Evolutionary conservation across 2,329 filamentous ascomycete genomes (phyloP).

Genomic region (Fusarium solani-melongenae): DNA sequence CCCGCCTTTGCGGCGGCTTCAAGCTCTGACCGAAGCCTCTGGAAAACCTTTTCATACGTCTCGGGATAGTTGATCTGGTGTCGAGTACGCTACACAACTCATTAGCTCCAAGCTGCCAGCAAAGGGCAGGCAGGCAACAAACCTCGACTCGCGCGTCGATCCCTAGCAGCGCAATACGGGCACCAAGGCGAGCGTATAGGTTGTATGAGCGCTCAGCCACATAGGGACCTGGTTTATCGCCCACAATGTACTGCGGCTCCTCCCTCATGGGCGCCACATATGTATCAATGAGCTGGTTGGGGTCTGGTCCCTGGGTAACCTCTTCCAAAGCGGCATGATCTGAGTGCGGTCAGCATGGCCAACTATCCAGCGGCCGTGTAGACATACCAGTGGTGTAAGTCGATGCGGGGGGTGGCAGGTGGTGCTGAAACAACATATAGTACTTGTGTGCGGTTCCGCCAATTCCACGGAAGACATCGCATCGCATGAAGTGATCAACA

Average conservation of each 20-base stretch:
- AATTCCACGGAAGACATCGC: conserved; percentile 89
- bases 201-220: conserved; percentile 89
- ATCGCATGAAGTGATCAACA: conserved; percentile 91
- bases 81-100: conserved; percentile 74
- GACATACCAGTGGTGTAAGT: conserved; percentile 73
- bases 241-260: conserved; percentile 83
- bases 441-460: conserved; percentile 97
- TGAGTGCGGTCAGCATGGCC: conserved; percentile 25
- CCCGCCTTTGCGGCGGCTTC: conserved; percentile 71
- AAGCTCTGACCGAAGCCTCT: conserved; percentile 80
- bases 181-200: conserved; percentile 85
- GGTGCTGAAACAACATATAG: conserved; percentile 97
- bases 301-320: conserved; percentile 68
- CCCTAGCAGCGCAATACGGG: conserved; percentile 84
- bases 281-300: conserved; percentile 77
- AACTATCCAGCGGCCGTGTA: background rate
- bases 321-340: conserved; percentile 40
- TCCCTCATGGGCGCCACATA: conserved; percentile 70
- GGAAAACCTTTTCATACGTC: conserved; percentile 87
- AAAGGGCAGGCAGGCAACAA: conserved; percentile 42
- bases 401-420: conserved; percentile 83
- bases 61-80: conserved; percentile 96
- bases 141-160: conserved; percentile 92
- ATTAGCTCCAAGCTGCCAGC: conserved; percentile 54
- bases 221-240: conserved; percentile 83